Base-by-base conservation (phyloP, 2,329 filamentous ascomycete species). In the Eutypella sp. region DNA sequence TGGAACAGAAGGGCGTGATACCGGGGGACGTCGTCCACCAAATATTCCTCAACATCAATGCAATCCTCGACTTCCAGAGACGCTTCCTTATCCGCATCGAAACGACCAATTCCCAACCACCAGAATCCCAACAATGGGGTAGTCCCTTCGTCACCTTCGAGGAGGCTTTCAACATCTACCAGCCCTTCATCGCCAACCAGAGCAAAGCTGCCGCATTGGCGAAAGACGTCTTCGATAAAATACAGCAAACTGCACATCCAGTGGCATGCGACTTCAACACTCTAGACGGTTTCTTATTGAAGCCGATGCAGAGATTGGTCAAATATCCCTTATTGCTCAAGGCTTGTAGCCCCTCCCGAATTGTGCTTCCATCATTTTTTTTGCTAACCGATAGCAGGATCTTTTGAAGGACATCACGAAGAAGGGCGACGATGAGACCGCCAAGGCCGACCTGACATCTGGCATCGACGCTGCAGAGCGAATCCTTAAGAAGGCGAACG, bases 131-230 rank as follows among this genome's bases (percentile, higher is more conserved):
- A 65, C 87, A 92, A 64, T 99, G 93, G 93, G 93, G 93, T n/a
- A 77, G 82, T n/a, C 81, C 95, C 0, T 97, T 97, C 62, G 78
- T 87, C 13, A 75, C 83, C 13, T 90, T 92, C 62, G 89, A 93
- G 63, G 88, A 93, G 48, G 81, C 84, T 0, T 96, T 99, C 66
- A 82, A 85, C 51, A 91, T 96, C 49, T 99, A 99, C 64, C 89
- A 96, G 59, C 91, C 91, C 2, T 99, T 97, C 59, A 97, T 97
- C 57, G 89, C 93, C 27, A 99, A 99, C 62, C 92, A 96, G 69
- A 84, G 89, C 55, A 91, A 89, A 62, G 95, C 92, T 47, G 90
- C 92, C 44, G 80, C 85, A 55, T 80, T 88, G n/a, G 91, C 90
- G 13, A 83, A 87, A 56, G 79, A 84, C 48, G 85, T 92, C 49